A percentile compares a stretch with the other conserved stretches of the same genome.
phyloP scores from a whole-genome alignment of 2,329 filamentous ascomycete genomes.

The Botrytis hyacinthi region DNA sequence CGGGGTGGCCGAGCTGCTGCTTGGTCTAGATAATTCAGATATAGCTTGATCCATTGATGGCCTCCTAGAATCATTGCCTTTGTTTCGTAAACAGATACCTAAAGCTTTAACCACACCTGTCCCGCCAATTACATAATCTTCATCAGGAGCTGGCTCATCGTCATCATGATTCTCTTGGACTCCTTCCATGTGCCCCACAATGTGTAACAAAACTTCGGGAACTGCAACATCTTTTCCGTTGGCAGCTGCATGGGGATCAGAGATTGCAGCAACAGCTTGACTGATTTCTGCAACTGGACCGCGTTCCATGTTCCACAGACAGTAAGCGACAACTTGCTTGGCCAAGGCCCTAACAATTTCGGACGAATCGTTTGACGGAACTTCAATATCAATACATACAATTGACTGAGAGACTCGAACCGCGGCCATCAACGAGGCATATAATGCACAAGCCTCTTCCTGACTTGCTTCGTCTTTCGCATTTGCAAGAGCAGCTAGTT shows the following conservation, averaged over 20 bases:
- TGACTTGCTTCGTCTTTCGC: slow-evolving; percentile 76
- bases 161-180: slow-evolving; percentile 53
- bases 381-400: slow-evolving; percentile 87
- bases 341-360: slow-evolving; percentile 90
- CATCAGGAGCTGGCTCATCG: slow-evolving; percentile 71
- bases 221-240: slow-evolving; percentile 56
- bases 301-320: slow-evolving; percentile 83
- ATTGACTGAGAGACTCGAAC: slow-evolving; percentile 79
- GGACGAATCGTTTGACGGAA: slow-evolving; percentile 75
- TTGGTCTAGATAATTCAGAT: slow-evolving; percentile 29
- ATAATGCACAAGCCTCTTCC: slow-evolving; percentile 91
- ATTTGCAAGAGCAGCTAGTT: slow-evolving; percentile 66
- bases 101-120: slow-evolving; percentile 94
- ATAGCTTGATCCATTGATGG: slow-evolving; percentile 32
- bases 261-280: slow-evolving; percentile 40
- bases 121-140: slow-evolving; percentile 94
- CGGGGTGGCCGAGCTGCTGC: slow-evolving; percentile 48
- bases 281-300: slow-evolving; percentile 65
- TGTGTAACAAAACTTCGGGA: slow-evolving; percentile 81
- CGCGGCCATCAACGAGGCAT: slow-evolving; percentile 86
- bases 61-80: slow-evolving; percentile 60
- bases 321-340: slow-evolving; percentile 93
- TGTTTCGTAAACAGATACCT: slow-evolving; percentile 83
- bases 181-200: slow-evolving; percentile 69
- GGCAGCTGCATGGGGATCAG: slow-evolving; percentile 41